phyloP scores from a whole-genome alignment of 345 rosid genomes.

The Iberis pinnata region DNA sequence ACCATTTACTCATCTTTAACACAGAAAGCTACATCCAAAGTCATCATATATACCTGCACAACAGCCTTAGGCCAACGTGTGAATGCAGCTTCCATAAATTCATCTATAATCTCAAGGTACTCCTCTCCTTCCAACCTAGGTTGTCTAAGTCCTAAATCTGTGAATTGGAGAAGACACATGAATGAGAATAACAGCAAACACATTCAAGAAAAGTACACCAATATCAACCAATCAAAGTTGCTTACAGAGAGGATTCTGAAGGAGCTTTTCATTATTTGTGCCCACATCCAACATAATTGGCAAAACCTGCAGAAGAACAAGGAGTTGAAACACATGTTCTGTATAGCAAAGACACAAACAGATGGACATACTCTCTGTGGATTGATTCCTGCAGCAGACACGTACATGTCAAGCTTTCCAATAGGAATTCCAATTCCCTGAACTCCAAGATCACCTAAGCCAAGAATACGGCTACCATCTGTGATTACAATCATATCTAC shows the following conservation, averaged over 20 bases:
- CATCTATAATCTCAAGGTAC: constrained; percentile 78
- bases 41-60: constrained; percentile 59
- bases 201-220: constrained; percentile 15
- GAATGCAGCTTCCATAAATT: constrained; percentile 90
- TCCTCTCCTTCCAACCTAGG: constrained; percentile 96
- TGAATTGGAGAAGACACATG: constrained; percentile 19
- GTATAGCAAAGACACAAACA: background rate
- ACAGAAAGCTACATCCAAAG: constrained; percentile 16
- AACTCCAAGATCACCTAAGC: constrained; percentile 97
- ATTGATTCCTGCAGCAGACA: constrained; percentile 94
- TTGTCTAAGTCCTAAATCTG: constrained; percentile 86
- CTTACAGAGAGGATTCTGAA: constrained; percentile 86
- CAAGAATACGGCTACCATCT: constrained; percentile 95
- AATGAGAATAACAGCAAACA: constrained; percentile 10
- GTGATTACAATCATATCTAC: constrained; percentile 99
- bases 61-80: constrained; percentile 98
- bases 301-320: constrained; percentile 50
- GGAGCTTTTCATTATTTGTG: constrained; percentile 83
- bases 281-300: constrained; percentile 97
- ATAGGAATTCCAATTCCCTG: constrained; percentile 97
- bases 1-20: constrained; percentile 27
- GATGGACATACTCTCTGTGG: constrained; percentile 70
- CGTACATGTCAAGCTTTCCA: constrained; percentile 97
- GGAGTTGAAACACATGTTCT: background rate
- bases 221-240: constrained; percentile 15